A percentile compares a stretch with the other conserved stretches of the same genome.
phyloP scores from a whole-genome alignment of 768 basidiomycete species.

The Mycena sanguinolenta region DNA sequence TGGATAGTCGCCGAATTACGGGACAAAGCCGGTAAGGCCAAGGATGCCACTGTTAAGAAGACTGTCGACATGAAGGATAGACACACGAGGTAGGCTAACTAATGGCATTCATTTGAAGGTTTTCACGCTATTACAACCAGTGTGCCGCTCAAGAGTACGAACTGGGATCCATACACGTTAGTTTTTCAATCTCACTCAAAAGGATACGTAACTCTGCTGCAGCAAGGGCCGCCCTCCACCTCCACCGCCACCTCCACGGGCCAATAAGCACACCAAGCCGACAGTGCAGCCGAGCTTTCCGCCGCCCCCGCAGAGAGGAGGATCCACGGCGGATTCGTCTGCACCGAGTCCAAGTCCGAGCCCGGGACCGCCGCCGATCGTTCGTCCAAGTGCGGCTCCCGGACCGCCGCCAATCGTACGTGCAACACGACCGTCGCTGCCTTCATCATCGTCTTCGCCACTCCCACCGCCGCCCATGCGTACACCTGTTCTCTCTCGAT shows the following conservation, averaged over 20 bases:
- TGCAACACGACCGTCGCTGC: conserved; percentile 27
- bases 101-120: background rate
- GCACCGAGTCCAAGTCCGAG: conserved; percentile 25
- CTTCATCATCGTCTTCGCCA: conserved; percentile 40
- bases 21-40: conserved; percentile 73
- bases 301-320: conserved; percentile 41
- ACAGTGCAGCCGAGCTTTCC: conserved; percentile 13
- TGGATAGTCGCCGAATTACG: conserved; percentile 73
- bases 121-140: conserved; percentile 45
- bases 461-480: conserved; percentile 43
- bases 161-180: conserved; percentile 68
- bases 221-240: conserved; percentile 66
- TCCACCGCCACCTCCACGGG: conserved; percentile 53
- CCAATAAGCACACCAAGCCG: conserved; percentile 50
- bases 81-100: conserved; percentile 57
- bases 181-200: background rate
- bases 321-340: conserved; percentile 42
- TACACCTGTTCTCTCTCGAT: conserved; percentile 4
- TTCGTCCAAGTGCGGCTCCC: background rate
- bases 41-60: conserved; percentile 66
- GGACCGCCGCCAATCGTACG: conserved; percentile 29
- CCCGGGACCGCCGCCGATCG: conserved; percentile 23
- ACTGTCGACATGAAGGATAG: conserved; percentile 69
- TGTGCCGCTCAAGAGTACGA: conserved; percentile 69
- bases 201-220: background rate